phyloP scores from a whole-genome alignment of 352 stramenopile genomes.

The Globisporangium lucens region DNA sequence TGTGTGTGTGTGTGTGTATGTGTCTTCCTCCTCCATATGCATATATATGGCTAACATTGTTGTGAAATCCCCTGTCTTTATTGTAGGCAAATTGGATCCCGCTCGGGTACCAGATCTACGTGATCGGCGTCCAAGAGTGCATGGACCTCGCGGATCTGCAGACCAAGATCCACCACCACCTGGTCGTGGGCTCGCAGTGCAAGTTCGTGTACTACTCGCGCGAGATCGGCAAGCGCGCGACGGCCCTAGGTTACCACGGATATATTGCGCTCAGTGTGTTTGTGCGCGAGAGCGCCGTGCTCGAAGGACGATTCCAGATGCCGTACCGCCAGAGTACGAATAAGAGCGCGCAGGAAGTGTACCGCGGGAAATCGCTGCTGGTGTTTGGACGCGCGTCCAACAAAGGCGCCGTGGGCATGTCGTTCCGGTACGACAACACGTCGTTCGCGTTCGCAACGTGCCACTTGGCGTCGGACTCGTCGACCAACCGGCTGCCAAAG shows the following conservation, averaged over 20 bases:
- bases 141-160: constrained; percentile 78
- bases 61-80: not conserved
- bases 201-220: constrained; percentile 77
- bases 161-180: constrained; percentile 59
- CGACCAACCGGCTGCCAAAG: constrained; percentile 39
- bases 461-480: constrained; percentile 86
- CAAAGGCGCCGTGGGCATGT: constrained; percentile 66
- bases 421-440: constrained; percentile 54
- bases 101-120: constrained; percentile 21
- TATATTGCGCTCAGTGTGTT: constrained; percentile 88
- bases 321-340: constrained; percentile 45
- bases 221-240: constrained; percentile 81
- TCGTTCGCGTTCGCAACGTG: constrained; percentile 74
- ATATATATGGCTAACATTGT: not conserved
- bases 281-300: constrained; percentile 60
- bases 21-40: not conserved
- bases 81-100: constrained; percentile 61
- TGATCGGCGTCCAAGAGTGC: constrained; percentile 59
- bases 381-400: constrained; percentile 72
- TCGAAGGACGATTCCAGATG: constrained; percentile 66
- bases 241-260: constrained; percentile 78
- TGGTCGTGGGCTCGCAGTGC: constrained; percentile 41
- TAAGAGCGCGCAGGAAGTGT: constrained; percentile 71
- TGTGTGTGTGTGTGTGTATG: constrained; percentile 9
- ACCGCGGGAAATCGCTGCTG: constrained; percentile 71